These are phyloP conservation scores for Penicillium canariense DNA, from an alignment of 495 filamentous ascomycete genomes.

Conservation along the genomic window DNA sequence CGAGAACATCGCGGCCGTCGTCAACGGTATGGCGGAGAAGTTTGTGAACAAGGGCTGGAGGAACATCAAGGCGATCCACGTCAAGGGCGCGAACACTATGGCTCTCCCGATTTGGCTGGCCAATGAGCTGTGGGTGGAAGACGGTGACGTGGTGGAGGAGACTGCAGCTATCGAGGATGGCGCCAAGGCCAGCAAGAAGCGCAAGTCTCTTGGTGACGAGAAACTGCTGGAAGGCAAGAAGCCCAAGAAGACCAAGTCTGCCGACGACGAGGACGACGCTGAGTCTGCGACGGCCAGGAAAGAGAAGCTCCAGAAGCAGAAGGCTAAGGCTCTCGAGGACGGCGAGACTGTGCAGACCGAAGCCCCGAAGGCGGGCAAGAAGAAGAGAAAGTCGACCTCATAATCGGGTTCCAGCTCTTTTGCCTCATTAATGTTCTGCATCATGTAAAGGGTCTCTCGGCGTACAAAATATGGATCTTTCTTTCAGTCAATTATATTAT, in stretches of 20 bases:
- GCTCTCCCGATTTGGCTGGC: constrained; percentile 91
- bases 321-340: constrained; percentile 46
- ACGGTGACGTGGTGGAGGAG: constrained; percentile 69
- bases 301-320: constrained; percentile 56
- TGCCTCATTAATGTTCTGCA: constrained; percentile 32
- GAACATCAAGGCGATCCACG: constrained; percentile 75
- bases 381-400: constrained; percentile 47
- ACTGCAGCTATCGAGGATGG: constrained; percentile 44
- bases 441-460: constrained; percentile 37
- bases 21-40: constrained; percentile 65
- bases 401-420: constrained; percentile 25
- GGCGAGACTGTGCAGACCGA: constrained; percentile 28
- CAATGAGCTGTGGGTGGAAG: constrained; percentile 83
- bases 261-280: constrained; percentile 48
- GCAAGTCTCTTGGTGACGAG: constrained; percentile 53
- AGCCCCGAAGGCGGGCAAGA: constrained; percentile 35
- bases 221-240: constrained; percentile 61
- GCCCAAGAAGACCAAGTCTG: constrained; percentile 45
- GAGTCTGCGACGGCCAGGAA: constrained; percentile 54
- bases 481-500: neutral
- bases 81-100: constrained; percentile 83
- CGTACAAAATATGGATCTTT: constrained; percentile 36
- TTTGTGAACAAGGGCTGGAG: constrained; percentile 81
- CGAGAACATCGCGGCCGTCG: constrained; percentile 75
- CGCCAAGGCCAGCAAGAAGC: constrained; percentile 65